phyloP scores from a whole-genome alignment of 1,284 basidiomycete genomes.

The Stygiomarasmius scandens region DNA sequence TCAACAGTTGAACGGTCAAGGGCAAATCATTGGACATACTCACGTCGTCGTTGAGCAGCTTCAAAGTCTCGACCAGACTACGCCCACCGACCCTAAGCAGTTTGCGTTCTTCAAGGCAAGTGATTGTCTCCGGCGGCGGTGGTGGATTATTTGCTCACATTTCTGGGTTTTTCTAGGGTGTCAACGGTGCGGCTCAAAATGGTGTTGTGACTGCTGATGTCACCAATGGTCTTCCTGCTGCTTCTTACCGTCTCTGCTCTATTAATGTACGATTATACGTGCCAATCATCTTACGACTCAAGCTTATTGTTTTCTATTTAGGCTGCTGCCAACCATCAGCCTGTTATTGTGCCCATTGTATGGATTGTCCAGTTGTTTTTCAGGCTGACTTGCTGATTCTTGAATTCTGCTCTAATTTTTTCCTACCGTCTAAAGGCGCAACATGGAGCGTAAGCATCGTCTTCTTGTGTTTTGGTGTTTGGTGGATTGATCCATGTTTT shows the following conservation, averaged over 20 bases:
- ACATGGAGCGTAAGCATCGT: too few relatives aligned
- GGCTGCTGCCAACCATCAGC: constrained; percentile 64
- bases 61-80: constrained; percentile 43
- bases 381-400: too few relatives aligned
- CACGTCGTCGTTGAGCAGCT: constrained; percentile 61
- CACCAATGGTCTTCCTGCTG: constrained; percentile 57
- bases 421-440: too few relatives aligned
- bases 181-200: constrained; percentile 50
- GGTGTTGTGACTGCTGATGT: constrained; percentile 58
- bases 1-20: constrained; percentile 53
- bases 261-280: constrained; percentile 45
- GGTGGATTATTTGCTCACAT: not conserved
- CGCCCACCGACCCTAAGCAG: constrained; percentile 47
- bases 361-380: too few relatives aligned
- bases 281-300: too few relatives aligned
- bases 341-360: constrained; percentile 63
- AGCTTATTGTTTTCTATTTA: too few relatives aligned
- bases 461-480: too few relatives aligned
- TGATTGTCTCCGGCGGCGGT: not conserved
- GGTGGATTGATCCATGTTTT: too few relatives aligned
- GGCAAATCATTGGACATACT: constrained; percentile 56
- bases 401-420: too few relatives aligned
- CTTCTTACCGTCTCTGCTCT: constrained; percentile 61
- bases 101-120: constrained; percentile 65
- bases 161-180: constrained; percentile 34